phyloP scores from a whole-genome alignment of 352 stramenopile genomes.

The Globisporangium camurandrum region DNA sequence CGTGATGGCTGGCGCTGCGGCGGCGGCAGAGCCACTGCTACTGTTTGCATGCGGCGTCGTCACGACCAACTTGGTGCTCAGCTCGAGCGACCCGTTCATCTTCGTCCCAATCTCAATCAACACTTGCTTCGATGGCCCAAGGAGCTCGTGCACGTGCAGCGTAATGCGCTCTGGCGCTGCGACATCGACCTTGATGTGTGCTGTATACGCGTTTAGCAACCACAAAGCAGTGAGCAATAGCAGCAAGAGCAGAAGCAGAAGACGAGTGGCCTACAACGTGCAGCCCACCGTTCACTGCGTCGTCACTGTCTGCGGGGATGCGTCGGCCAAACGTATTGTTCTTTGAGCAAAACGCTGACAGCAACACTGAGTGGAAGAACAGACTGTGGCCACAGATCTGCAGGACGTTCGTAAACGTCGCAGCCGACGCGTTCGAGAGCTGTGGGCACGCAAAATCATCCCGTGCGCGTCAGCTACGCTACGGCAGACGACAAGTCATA shows the following conservation, averaged over 20 bases:
- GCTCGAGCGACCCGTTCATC: constrained; percentile 52
- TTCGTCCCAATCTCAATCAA: constrained; percentile 66
- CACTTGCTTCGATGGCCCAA: constrained; percentile 44
- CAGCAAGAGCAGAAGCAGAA: neutral
- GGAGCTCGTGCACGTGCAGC: constrained; percentile 60
- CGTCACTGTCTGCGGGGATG: constrained; percentile 51
- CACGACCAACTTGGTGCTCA: constrained; percentile 51
- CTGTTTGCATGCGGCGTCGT: constrained; percentile 18
- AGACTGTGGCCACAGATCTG: constrained; percentile 77
- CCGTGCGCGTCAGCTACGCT: neutral
- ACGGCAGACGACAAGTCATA: neutral
- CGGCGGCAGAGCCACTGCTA: constrained; percentile 9
- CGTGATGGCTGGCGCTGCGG: constrained; percentile 4
- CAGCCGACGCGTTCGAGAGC: constrained; percentile 49
- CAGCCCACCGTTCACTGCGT: constrained; percentile 61
- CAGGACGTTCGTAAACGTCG: constrained; percentile 58
- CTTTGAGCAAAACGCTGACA: constrained; percentile 65
- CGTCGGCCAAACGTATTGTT: constrained; percentile 66
- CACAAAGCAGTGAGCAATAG: too few relatives aligned
- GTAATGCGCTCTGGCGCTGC: constrained; percentile 69
- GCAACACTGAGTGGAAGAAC: constrained; percentile 79
- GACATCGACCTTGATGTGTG: constrained; percentile 76
- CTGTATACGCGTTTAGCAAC: constrained; percentile 11
- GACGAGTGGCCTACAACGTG: neutral
- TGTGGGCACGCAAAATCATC: constrained; percentile 14